Base-by-base conservation (phyloP, 73 alveolate species). In the Blepharisma stoltei region DNA sequence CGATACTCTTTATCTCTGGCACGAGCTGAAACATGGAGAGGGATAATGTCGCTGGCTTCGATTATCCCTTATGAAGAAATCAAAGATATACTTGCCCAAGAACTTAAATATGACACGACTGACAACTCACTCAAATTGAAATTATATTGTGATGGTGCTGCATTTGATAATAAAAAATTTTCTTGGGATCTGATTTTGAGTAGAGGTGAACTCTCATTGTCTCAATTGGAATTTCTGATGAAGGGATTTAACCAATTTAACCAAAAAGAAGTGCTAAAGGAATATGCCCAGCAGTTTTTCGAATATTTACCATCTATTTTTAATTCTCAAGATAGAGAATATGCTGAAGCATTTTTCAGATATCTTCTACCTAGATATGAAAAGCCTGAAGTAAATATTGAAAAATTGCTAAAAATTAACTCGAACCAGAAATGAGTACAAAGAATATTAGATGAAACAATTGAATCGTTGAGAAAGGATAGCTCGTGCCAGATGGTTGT, bases 11-110 rank as follows among this genome's bases (percentile, higher is more conserved):
- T 60, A 14, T 20, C 38, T 60, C 73, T 60, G 0, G 45, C n/a
- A 14, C 38, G 73, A 60, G 38, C 48, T 60, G 73, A 60, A 25
- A 60, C 14, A 60, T 60, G 73, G 73, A 60, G 23, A 60, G 73
- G 73, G 5, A 60, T 60, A n/a, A 60, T 60, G 73, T 38, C 23
- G 5, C 46, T 60, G 18, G 14, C 73, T 18, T 14, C 38, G 5
- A 60, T 60, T 25, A 14, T 38, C 38, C 11, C 73, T 18, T 18
- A 60, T 14, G 48, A 60, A 14, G 18, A n/a, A 20, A 60, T 60
- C 11, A 60, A 60, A 60, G 37, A 14, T 18, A 60, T 60, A 9
- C 73, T 60, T 14, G 23, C 14, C 11, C 46, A 60, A 60, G 73
- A 60, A 25, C 73, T 60, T 18, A 60, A 60, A 60, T 25, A 60